phyloP scores from a whole-genome alignment of 345 rosid genomes.

The Eucalyptus pauciflora region DNA sequence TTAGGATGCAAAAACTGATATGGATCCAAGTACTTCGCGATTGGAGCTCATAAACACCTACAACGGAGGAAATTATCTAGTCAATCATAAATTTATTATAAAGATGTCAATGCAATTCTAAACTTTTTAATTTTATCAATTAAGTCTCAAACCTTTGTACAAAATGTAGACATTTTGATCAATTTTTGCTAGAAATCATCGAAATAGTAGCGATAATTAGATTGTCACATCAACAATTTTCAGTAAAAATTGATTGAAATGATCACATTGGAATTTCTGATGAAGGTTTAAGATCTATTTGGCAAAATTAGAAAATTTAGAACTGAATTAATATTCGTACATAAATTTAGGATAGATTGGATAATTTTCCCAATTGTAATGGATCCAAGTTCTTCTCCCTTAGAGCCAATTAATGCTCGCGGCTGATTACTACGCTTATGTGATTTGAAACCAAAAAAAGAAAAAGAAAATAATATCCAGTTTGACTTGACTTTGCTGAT shows the following conservation, averaged over 20 bases:
- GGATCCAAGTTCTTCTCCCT: neutral
- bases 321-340: neutral
- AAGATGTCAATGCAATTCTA: rapidly evolving
- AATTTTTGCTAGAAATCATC: neutral
- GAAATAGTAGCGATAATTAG: neutral
- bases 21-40: neutral
- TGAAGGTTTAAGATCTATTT: too few relatives aligned
- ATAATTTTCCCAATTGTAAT: neutral
- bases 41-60: neutral
- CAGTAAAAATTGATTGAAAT: rapidly evolving
- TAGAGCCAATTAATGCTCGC: neutral
- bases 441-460: neutral
- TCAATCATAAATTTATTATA: neutral
- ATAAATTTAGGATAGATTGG: neutral
- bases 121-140: neutral
- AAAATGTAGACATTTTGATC: too few relatives aligned
- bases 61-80: neutral
- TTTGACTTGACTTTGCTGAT: neutral
- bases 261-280: rapidly evolving
- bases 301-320: neutral
- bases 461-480: too few relatives aligned
- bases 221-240: rapidly evolving
- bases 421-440: neutral
- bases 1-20: neutral
- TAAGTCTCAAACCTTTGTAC: rapidly evolving